These are phyloP conservation scores for Fusarium brevicatenulatum DNA, from an alignment of 2,329 filamentous ascomycete species.

Conservation along the genomic window DNA sequence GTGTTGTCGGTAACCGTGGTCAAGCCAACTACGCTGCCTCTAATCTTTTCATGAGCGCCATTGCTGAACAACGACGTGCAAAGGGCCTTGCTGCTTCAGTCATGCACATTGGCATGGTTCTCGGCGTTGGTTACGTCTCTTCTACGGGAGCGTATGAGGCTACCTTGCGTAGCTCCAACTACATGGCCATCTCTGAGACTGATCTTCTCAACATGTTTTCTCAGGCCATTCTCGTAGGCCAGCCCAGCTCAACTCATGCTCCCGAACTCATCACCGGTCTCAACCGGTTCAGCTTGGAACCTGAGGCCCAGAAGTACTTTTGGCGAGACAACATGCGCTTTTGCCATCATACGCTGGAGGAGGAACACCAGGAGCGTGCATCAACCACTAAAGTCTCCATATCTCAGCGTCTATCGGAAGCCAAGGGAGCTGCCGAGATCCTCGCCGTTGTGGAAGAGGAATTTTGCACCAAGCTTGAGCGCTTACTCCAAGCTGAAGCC, in stretches of 20 bases:
- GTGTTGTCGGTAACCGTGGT: conserved; percentile 9
- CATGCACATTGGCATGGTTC: conserved; percentile 52
- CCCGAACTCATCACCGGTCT: conserved; percentile 7
- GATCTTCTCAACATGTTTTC: conserved; percentile 42
- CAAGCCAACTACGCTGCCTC: conserved; percentile 13
- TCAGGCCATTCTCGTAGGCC: not conserved
- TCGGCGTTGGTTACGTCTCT: conserved; percentile 55
- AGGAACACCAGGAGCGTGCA: not conserved
- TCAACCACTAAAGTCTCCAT: not conserved
- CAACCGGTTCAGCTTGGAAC: not conserved
- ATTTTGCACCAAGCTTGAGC: conserved; percentile 4
- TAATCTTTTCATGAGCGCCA: conserved; percentile 4
- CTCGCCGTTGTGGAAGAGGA: not conserved
- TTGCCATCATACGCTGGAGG: not conserved
- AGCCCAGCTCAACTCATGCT: not conserved
- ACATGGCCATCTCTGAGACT: conserved; percentile 42
- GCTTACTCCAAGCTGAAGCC: not conserved
- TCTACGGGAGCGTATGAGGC: conserved; percentile 1
- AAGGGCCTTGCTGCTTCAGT: conserved; percentile 45
- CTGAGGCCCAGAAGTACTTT: conserved; percentile 1
- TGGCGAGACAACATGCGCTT: conserved; percentile 3
- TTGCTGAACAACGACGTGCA: conserved; percentile 3
- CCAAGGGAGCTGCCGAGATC: not conserved
- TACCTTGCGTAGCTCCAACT: not conserved
- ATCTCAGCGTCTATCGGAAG: not conserved